A percentile compares a stretch with the other conserved stretches of the same genome.
phyloP scores from a whole-genome alignment of 1,139 yeast species.

The Kluyveromyces sp. region DNA sequence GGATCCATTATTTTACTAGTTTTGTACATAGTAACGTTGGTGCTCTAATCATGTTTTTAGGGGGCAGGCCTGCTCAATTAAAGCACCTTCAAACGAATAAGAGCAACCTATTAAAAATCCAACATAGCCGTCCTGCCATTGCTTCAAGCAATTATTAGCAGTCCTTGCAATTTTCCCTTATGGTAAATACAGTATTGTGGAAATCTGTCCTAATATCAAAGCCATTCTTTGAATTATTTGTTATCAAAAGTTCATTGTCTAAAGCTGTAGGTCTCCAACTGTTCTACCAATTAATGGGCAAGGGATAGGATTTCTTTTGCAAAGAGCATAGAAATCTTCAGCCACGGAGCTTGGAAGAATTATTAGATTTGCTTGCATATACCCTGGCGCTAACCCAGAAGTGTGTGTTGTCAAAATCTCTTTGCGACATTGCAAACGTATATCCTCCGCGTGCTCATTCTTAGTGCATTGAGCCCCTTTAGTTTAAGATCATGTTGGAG shows the following conservation, averaged over 20 bases:
- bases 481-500: background rate
- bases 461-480: conserved; percentile 8
- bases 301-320: conserved; percentile 32
- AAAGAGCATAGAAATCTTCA: conserved; percentile 28
- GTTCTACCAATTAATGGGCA: conserved; percentile 30
- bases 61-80: conserved; percentile 25
- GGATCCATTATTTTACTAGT: conserved; percentile 28
- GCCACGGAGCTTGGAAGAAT: conserved; percentile 29
- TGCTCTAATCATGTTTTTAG: conserved; percentile 17
- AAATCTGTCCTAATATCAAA: conserved; percentile 31
- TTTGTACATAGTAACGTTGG: conserved; percentile 25
- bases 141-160: conserved; percentile 20
- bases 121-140: conserved; percentile 30
- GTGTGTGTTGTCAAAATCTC: conserved; percentile 20
- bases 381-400: conserved; percentile 29
- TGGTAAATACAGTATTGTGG: conserved; percentile 28
- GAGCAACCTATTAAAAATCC: conserved; percentile 36
- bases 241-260: conserved; percentile 5
- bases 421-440: conserved; percentile 15
- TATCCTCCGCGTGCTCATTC: conserved; percentile 2
- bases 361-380: conserved; percentile 32
- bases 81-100: conserved; percentile 32
- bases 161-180: conserved; percentile 24
- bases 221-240: conserved; percentile 12
- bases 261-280: conserved; percentile 21